Evolutionary conservation across 1,139 yeast genomes (phyloP).

Genomic region (Nakaseomyces sp.): DNA sequence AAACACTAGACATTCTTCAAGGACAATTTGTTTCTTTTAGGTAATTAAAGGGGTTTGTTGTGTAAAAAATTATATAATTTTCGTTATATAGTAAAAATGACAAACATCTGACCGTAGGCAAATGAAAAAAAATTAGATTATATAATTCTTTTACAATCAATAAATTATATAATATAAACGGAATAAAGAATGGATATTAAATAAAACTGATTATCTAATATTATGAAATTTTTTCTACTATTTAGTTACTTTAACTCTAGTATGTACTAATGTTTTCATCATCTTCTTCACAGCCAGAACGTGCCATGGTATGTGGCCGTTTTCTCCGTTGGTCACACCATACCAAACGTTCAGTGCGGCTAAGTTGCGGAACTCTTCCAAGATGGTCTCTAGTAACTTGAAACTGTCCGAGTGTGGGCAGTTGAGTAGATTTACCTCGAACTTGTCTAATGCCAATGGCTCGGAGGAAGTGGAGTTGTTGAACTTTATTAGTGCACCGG

Average conservation of each 20-base stretch:
- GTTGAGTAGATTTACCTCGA: slow-evolving; percentile 58
- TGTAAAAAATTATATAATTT: too few relatives aligned
- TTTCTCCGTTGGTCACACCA: slow-evolving; percentile 34
- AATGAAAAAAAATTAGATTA: too few relatives aligned
- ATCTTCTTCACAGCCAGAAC: slow-evolving; percentile 65
- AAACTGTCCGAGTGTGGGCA: slow-evolving; percentile 56
- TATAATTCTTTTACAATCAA: too few relatives aligned
- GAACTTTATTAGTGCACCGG: slow-evolving; percentile 56
- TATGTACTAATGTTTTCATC: slow-evolving; percentile 39
- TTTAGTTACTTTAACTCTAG: slow-evolving; percentile 28
- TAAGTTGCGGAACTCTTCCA: slow-evolving; percentile 61
- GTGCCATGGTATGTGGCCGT: slow-evolving; percentile 70
- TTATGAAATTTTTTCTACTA: too few relatives aligned
- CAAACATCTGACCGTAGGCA: too few relatives aligned
- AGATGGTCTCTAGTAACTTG: slow-evolving; percentile 48
- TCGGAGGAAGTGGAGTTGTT: slow-evolving; percentile 30
- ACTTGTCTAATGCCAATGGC: slow-evolving; percentile 25
- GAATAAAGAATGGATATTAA: not conserved
- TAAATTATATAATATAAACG: not conserved
- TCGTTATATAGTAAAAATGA: too few relatives aligned
- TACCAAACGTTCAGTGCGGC: slow-evolving; percentile 40
- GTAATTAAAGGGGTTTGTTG: too few relatives aligned
- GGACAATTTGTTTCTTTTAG: too few relatives aligned
- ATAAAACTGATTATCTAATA: too few relatives aligned
- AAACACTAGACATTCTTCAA: too few relatives aligned